Percentiles rank a stretch among this genome's conserved stretches.
phyloP scores from a whole-genome alignment of 2,329 filamentous ascomycete genomes.

The Diaporthe sp. region DNA sequence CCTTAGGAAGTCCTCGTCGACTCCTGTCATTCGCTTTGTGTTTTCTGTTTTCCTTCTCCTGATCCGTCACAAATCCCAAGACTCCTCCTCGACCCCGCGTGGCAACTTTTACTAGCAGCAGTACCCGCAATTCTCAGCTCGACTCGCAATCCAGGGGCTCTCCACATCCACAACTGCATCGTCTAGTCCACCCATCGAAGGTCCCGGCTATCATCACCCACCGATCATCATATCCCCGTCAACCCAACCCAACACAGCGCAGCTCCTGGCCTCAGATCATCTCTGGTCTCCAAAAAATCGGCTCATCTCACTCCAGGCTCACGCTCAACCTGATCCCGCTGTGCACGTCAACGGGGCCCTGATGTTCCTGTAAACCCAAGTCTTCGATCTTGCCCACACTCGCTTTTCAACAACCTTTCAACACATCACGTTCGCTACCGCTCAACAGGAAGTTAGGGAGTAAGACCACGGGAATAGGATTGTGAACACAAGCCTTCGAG shows the following conservation, averaged over 20 bases:
- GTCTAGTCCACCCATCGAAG: constrained; percentile 25
- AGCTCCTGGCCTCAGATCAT: constrained; percentile 20
- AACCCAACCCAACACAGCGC: constrained; percentile 5
- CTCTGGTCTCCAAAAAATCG: background rate
- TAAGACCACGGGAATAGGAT: constrained; percentile 36
- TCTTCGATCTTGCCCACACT: constrained; percentile 39
- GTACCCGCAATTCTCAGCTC: constrained; percentile 28
- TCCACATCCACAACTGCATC: constrained; percentile 17
- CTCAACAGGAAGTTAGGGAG: constrained; percentile 34
- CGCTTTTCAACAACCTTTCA: constrained; percentile 35
- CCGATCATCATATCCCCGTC: constrained; percentile 17
- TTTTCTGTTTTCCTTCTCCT: constrained; percentile 55
- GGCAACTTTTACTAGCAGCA: constrained; percentile 34
- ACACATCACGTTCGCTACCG: constrained; percentile 52
- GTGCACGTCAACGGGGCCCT: constrained; percentile 15
- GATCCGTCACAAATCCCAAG: constrained; percentile 15
- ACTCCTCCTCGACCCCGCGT: constrained; percentile 20
- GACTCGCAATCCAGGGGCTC: constrained; percentile 28
- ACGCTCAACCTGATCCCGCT: background rate
- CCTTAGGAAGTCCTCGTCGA: constrained; percentile 77
- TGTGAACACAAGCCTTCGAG: constrained; percentile 11
- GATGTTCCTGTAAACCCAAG: constrained; percentile 29
- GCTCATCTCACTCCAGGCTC: constrained; percentile 7
- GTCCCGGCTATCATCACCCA: constrained; percentile 27
- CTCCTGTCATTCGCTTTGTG: constrained; percentile 80